phyloP scores from a whole-genome alignment of 2,329 filamentous ascomycete species.

The Phialophora tarda region DNA sequence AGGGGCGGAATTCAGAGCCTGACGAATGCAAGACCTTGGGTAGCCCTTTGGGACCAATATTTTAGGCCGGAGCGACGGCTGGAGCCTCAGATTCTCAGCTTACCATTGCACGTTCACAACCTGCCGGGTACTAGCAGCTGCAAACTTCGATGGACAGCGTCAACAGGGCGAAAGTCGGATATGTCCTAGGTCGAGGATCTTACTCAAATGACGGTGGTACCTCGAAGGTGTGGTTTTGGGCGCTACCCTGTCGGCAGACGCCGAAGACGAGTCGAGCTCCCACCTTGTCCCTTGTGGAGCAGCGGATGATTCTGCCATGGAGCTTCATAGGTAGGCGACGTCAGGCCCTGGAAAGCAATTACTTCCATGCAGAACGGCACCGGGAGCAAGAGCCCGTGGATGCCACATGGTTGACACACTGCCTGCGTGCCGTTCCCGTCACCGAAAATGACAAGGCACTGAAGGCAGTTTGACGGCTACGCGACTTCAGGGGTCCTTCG shows the following conservation, averaged over 20 bases:
- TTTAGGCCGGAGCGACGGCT: not conserved
- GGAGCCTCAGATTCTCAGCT: not conserved
- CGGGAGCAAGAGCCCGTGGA: not conserved
- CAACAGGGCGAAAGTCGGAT: not conserved
- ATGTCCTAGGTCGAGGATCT: not conserved
- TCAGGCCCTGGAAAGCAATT: not conserved
- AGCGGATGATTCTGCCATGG: not conserved
- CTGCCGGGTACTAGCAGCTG: not conserved
- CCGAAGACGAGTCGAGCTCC: not conserved
- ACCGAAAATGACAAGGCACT: not conserved
- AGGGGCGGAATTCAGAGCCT: not conserved
- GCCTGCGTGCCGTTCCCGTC: not conserved
- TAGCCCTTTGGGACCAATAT: not conserved
- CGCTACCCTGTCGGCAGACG: not conserved
- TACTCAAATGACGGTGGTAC: not conserved
- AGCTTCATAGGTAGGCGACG: not conserved
- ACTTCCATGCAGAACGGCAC: not conserved
- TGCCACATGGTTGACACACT: slow-evolving; percentile 3
- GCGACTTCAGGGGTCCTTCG: not conserved
- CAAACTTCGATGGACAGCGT: not conserved
- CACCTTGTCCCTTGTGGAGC: not conserved
- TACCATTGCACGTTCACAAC: not conserved
- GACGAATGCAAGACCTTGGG: not conserved
- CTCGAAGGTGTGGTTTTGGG: not conserved
- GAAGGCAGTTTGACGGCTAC: not conserved